Evolutionary conservation across 2,329 filamentous ascomycete species (phyloP).

Genomic region (Aureobasidium zeae): DNA sequence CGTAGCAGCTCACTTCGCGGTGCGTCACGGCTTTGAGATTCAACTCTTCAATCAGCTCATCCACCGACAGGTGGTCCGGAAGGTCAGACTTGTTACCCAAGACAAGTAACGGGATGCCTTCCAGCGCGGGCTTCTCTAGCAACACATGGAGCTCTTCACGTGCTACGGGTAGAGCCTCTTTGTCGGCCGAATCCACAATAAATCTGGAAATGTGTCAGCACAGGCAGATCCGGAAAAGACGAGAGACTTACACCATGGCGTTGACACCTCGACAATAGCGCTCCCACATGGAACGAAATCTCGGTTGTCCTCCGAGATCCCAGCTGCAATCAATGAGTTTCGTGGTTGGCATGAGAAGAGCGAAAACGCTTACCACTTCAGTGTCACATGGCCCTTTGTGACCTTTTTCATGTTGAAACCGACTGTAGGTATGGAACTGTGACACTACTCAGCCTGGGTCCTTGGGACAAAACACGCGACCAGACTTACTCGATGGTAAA

Average conservation of each 20-base stretch:
- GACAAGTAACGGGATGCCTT: conserved; percentile 85
- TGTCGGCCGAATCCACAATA: conserved; percentile 93
- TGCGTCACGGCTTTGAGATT: conserved; percentile 81
- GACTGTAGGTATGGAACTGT: conserved; percentile 91
- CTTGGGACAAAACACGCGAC: conserved; percentile 26
- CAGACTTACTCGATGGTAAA: conserved; percentile 91
- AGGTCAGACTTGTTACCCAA: conserved; percentile 97
- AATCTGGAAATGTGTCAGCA: conserved; percentile 46
- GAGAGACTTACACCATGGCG: conserved; percentile 66
- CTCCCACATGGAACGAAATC: conserved; percentile 99
- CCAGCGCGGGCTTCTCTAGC: conserved; percentile 72
- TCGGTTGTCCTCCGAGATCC: conserved; percentile 94
- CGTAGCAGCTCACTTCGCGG: conserved; percentile 95
- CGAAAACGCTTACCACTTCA: conserved; percentile 62
- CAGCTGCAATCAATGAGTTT: conserved; percentile 45
- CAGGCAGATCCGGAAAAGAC: not conserved
- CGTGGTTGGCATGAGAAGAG: not conserved
- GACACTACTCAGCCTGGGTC: not conserved
- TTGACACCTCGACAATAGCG: conserved; percentile 95
- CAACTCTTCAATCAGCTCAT: conserved; percentile 88
- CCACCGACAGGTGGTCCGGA: conserved; percentile 79
- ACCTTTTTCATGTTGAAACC: conserved; percentile 99
- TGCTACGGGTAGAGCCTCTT: conserved; percentile 65
- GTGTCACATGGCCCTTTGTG: conserved; percentile 92
- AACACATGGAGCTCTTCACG: conserved; percentile 87